Percentiles rank a stretch among this genome's conserved stretches.
Evolutionary conservation across 352 stramenopile species (phyloP).

Genomic region (Thalassiosira oceanica): DNA sequence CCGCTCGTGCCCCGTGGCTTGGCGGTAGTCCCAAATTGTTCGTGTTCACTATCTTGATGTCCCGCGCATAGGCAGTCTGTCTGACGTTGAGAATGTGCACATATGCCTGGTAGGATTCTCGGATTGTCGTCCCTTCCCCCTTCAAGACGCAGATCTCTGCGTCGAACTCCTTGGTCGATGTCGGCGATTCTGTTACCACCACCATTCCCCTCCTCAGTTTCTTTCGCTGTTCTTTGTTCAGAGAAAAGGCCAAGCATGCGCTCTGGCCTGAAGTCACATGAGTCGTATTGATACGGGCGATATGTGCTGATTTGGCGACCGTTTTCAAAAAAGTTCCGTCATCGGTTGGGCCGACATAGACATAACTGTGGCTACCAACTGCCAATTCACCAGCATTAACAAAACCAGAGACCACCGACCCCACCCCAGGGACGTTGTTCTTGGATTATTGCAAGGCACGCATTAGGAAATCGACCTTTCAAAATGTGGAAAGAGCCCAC

Average conservation of each 20-base stretch:
- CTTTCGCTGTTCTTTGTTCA: conserved; percentile 72
- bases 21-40: conserved; percentile 50
- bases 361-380: conserved; percentile 57
- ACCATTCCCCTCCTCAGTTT: conserved; percentile 77
- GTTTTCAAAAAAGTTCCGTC: conserved; percentile 78
- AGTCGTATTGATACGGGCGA: conserved; percentile 73
- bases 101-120: conserved; percentile 74
- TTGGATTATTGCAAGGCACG: conserved; percentile 61
- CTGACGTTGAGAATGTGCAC: conserved; percentile 81
- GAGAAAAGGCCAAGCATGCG: conserved; percentile 72
- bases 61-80: conserved; percentile 71
- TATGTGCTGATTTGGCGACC: conserved; percentile 76
- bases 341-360: conserved; percentile 75
- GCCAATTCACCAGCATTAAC: conserved; percentile 88
- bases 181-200: conserved; percentile 64
- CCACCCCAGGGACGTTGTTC: conserved; percentile 89
- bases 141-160: conserved; percentile 83
- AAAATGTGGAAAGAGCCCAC: too few relatives aligned
- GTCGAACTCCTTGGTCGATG: conserved; percentile 78
- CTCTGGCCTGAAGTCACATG: conserved; percentile 77
- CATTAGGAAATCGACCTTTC: too few relatives aligned
- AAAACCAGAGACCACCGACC: conserved; percentile 91
- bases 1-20: conserved; percentile 56
- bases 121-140: conserved; percentile 77
- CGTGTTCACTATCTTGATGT: conserved; percentile 79